phyloP scores from a whole-genome alignment of 345 rosid genomes.

The Melastoma malabathricum region DNA sequence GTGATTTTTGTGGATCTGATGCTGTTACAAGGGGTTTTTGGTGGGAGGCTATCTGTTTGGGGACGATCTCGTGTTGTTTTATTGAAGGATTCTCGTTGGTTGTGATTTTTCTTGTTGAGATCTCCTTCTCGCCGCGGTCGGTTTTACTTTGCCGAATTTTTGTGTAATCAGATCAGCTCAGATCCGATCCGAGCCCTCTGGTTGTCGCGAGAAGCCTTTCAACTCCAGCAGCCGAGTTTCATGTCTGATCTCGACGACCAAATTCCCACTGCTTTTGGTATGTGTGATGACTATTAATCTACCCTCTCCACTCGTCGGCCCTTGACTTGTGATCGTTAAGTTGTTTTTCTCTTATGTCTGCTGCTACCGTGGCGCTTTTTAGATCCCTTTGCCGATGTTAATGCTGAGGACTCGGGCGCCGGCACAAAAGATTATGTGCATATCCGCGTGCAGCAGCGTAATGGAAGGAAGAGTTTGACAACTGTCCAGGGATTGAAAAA shows the following conservation, averaged over 20 bases:
- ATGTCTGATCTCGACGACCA: conserved; percentile 73
- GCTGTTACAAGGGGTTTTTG: background rate
- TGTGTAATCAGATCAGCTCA: no score
- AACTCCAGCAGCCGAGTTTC: conserved; percentile 27
- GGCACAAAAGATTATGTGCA: conserved; percentile 68
- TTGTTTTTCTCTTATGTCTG: background rate
- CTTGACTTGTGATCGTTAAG: background rate
- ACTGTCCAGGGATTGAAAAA: conserved; percentile 82
- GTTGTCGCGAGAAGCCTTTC: conserved; percentile 24
- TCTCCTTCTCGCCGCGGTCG: no score
- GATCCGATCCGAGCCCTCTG: conserved; percentile 30
- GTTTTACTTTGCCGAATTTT: no score
- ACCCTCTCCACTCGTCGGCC: background rate
- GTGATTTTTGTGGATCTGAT: background rate
- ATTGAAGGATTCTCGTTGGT: background rate
- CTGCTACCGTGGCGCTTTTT: background rate
- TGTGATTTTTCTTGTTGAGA: no score
- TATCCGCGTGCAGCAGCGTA: conserved; percentile 62
- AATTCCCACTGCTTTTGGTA: conserved; percentile 62
- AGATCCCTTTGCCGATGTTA: conserved; percentile 81
- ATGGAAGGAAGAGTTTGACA: conserved; percentile 78
- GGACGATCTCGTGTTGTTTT: background rate
- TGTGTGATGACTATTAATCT: conserved; percentile 1
- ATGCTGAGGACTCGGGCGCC: conserved; percentile 73
- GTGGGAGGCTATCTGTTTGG: background rate